Percentiles rank a stretch among this genome's conserved stretches.
These are phyloP conservation scores for Ceratobasidium sp. DNA, from an alignment of 1,284 basidiomycete genomes.

Conservation along the genomic window DNA sequence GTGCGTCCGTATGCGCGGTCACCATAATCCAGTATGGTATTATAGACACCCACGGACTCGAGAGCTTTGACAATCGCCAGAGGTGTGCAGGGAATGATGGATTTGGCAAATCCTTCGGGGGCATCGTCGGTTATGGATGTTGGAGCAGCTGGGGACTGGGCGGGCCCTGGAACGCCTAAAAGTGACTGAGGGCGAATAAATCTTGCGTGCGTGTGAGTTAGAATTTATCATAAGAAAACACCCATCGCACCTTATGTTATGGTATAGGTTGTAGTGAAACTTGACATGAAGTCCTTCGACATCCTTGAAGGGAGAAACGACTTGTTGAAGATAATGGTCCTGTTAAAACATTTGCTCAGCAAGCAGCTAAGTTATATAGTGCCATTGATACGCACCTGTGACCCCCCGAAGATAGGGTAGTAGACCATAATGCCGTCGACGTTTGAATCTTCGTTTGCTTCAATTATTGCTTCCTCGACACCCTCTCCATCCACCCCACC, in stretches of 20 bases:
- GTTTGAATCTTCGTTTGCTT: slow-evolving; percentile 86
- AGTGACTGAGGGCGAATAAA: slow-evolving; percentile 75
- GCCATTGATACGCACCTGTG: slow-evolving; percentile 67
- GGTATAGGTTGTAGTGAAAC: slow-evolving; percentile 96
- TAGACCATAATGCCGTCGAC: slow-evolving; percentile 99
- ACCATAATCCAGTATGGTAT: slow-evolving; percentile 89
- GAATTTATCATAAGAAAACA: background rate
- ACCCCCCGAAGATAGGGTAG: slow-evolving; percentile 89
- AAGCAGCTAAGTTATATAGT: slow-evolving; percentile 38
- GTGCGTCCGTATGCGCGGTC: slow-evolving; percentile 94
- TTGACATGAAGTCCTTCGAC: slow-evolving; percentile 97
- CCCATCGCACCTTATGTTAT: slow-evolving; percentile 67
- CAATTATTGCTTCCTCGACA: slow-evolving; percentile 94
- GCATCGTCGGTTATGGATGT: slow-evolving; percentile 44
- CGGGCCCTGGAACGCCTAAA: slow-evolving; percentile 56
- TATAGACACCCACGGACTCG: slow-evolving; percentile 92
- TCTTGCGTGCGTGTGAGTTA: slow-evolving; percentile 68
- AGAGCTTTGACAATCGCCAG: slow-evolving; percentile 96
- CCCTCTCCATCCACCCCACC: slow-evolving; percentile 71
- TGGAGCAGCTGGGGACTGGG: slow-evolving; percentile 38
- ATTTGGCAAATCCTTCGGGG: slow-evolving; percentile 86
- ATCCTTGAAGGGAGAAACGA: slow-evolving; percentile 95
- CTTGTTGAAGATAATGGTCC: slow-evolving; percentile 97
- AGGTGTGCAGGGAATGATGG: slow-evolving; percentile 96
- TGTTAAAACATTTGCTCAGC: slow-evolving; percentile 53